phyloP scores from a whole-genome alignment of 1,139 yeast species.

The Yamadazyma sp. region DNA sequence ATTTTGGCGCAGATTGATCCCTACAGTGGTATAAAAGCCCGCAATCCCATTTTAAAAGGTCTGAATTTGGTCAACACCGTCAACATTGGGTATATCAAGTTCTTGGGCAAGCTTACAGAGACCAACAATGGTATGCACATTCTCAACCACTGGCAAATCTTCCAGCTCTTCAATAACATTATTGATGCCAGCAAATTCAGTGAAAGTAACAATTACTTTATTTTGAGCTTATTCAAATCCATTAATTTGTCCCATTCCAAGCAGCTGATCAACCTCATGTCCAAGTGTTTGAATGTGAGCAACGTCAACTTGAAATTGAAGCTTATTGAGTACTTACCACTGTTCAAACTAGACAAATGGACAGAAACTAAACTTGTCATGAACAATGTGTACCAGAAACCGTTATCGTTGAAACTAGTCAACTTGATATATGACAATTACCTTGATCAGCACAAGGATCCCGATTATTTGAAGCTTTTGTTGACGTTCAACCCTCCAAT shows the following conservation, averaged over 20 bases:
- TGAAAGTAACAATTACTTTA: slow-evolving; percentile 51
- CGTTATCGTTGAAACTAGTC: slow-evolving; percentile 44
- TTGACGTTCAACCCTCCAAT: slow-evolving; percentile 34
- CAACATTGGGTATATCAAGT: slow-evolving; percentile 72
- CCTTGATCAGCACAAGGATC: slow-evolving; percentile 14
- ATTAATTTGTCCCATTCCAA: slow-evolving; percentile 47
- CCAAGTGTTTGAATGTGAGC: slow-evolving; percentile 62
- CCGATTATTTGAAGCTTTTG: slow-evolving; percentile 22
- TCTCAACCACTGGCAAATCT: slow-evolving; percentile 80
- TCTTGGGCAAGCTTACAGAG: slow-evolving; percentile 71
- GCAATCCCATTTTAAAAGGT: slow-evolving; percentile 71
- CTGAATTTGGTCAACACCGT: slow-evolving; percentile 62
- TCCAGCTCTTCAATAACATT: slow-evolving; percentile 75
- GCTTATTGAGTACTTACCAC: slow-evolving; percentile 12
- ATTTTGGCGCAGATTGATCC: slow-evolving; percentile 86
- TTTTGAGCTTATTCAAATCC: slow-evolving; percentile 51
- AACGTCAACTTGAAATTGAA: slow-evolving; percentile 37
- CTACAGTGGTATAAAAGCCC: slow-evolving; percentile 67
- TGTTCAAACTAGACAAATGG: slow-evolving; percentile 30
- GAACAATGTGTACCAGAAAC: slow-evolving; percentile 55
- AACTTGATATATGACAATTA: slow-evolving; percentile 26
- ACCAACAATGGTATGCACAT: slow-evolving; percentile 62
- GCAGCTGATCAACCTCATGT: slow-evolving; percentile 57
- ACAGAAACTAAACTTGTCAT: slow-evolving; percentile 54
- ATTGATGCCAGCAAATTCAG: slow-evolving; percentile 42